Evolutionary conservation across 208 protist species (phyloP).

Genomic region (Balamuthia mandrillaris): DNA sequence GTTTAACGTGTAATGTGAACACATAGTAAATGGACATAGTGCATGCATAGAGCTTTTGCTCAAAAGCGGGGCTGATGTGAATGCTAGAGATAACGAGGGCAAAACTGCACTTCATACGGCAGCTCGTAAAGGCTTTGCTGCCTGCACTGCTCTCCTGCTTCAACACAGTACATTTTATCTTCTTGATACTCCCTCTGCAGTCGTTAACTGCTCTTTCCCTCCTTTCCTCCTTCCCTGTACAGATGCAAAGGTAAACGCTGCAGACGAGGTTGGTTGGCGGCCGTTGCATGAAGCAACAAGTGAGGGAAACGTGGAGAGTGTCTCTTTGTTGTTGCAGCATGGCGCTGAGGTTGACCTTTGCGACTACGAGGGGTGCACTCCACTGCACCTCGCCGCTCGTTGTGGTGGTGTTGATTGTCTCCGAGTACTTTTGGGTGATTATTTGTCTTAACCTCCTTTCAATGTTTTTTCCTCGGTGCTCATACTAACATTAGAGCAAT

Average conservation of each 20-base stretch:
- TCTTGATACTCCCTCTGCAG: too few species aligned
- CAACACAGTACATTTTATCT: not conserved
- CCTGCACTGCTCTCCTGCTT: not conserved
- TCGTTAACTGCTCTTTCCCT: too few species aligned
- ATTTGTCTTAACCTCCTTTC: not conserved
- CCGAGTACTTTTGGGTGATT: not conserved
- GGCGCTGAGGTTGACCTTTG: not conserved
- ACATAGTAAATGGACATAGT: not conserved
- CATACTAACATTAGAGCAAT: not conserved
- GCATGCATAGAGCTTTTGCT: slow-evolving; percentile 14
- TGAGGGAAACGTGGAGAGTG: not conserved
- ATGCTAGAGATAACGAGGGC: slow-evolving; percentile 6
- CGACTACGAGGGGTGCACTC: slow-evolving; percentile 26
- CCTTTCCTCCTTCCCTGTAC: too few species aligned
- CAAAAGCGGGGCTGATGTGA: not conserved
- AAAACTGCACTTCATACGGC: slow-evolving; percentile 19
- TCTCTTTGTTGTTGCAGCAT: not conserved
- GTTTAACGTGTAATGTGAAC: too few species aligned
- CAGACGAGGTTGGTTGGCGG: not conserved
- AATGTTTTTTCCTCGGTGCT: too few species aligned
- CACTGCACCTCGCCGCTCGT: not conserved
- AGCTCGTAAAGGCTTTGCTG: not conserved
- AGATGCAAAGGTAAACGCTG: not conserved
- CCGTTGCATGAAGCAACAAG: slow-evolving; percentile 14
- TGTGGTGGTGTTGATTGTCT: not conserved